Evolutionary conservation across 129 eudicot species (phyloP).

Genomic region (Lactuca saligna): DNA sequence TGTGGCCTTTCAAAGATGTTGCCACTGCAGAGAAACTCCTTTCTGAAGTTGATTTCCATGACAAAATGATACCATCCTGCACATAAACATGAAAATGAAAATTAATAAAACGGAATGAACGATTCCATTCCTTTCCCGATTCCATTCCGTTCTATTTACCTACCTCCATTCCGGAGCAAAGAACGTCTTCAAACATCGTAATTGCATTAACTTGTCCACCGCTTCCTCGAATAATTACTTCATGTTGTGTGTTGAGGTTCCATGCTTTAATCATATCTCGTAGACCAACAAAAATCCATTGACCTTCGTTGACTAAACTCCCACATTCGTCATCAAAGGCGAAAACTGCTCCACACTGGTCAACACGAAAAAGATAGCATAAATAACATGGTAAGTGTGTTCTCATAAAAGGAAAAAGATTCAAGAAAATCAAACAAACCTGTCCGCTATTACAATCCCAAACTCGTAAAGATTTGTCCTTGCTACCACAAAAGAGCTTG

Average conservation of each 20-base stretch:
- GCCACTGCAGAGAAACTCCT: constrained; percentile 30
- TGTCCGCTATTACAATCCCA: constrained; percentile 80
- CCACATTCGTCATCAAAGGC: constrained; percentile 43
- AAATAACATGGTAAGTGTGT: constrained; percentile 2
- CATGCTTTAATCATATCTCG: constrained; percentile 62
- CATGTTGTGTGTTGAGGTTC: constrained; percentile 50
- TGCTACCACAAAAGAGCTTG: constrained; percentile 52
- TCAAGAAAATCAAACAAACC: constrained; percentile 34
- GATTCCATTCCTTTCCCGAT: not conserved
- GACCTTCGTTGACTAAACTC: constrained; percentile 55
- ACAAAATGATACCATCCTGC: constrained; percentile 64
- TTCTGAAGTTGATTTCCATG: constrained; percentile 47
- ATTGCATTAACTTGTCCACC: constrained; percentile 57
- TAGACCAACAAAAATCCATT: constrained; percentile 71
- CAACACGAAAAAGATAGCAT: not conserved
- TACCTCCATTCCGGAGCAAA: constrained; percentile 74
- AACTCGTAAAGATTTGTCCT: constrained; percentile 54
- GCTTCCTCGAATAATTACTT: constrained; percentile 40
- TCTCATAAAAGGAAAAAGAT: not conserved
- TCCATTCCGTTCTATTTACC: not conserved
- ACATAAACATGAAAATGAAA: not conserved
- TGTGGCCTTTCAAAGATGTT: constrained; percentile 56
- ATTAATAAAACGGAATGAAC: not conserved
- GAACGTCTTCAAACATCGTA: constrained; percentile 43
- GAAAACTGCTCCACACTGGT: constrained; percentile 47